A percentile compares a stretch with the other conserved stretches of the same genome.
Evolutionary conservation across 1,139 yeast species (phyloP).

Genomic region (Debaryomyces subglobosus): DNA sequence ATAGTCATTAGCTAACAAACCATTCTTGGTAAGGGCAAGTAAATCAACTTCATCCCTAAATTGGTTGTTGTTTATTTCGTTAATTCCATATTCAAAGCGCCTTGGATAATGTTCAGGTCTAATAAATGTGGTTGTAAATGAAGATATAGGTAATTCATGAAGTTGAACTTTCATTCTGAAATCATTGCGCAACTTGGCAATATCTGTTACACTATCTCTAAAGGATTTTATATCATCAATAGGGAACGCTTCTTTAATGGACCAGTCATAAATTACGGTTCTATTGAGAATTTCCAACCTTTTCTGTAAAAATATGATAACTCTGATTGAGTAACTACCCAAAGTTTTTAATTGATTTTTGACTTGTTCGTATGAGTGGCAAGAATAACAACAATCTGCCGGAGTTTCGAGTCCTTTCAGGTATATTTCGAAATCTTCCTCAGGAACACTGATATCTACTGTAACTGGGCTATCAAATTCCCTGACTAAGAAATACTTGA

Average conservation of each 20-base stretch:
- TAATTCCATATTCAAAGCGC: not conserved
- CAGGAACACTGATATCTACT: conserved; percentile 38
- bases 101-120: conserved; percentile 39
- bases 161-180: conserved; percentile 30
- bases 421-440: conserved; percentile 32
- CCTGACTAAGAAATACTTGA: conserved; percentile 42
- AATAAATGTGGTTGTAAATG: conserved; percentile 31
- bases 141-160: conserved; percentile 28
- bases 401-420: conserved; percentile 24
- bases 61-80: not conserved
- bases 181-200: conserved; percentile 27
- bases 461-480: conserved; percentile 50
- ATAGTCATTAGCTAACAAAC: conserved; percentile 10
- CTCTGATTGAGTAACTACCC: conserved; percentile 37
- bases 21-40: conserved; percentile 7
- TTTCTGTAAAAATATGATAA: conserved; percentile 32
- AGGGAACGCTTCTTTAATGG: conserved; percentile 29
- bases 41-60: conserved; percentile 7
- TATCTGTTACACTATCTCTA: conserved; percentile 31
- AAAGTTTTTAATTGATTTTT: conserved; percentile 26
- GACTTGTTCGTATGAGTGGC: conserved; percentile 21
- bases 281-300: conserved; percentile 31
- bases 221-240: conserved; percentile 34
- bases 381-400: conserved; percentile 13
- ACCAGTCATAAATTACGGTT: conserved; percentile 30